Base-by-base conservation (phyloP, 164 flowering plant genomes). In the Taxillus chinensis region DNA sequence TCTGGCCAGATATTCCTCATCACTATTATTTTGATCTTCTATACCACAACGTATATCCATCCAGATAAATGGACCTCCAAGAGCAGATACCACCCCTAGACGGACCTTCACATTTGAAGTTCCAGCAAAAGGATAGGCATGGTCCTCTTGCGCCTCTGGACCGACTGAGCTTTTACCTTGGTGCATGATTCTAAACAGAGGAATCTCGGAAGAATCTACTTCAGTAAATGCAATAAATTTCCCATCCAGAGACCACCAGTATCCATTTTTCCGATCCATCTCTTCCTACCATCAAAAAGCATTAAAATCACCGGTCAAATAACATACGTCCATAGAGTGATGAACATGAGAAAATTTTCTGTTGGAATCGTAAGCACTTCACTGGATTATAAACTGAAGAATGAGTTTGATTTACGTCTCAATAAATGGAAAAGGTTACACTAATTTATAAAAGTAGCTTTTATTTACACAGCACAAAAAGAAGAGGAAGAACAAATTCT, bases 181-280 rank as follows among this genome's bases (percentile, higher is more conserved):
- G 75, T 93, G 97, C 96, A 89, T 85, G 60, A 93, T 93, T 76
- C 91, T 80, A 68, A 69, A 88, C 17, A 77, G 80, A 14, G 97
- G 96, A 70, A 90, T 76, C 53, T 75, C 81, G 57, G 92, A 85
- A 51, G 86, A 82, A 81, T 90, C 95, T 60, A 88, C 97, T 78
- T 82, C 62, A n/a, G 97, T 79, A 59, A 86, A 87, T 61, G 99
- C 99, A 58, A 92, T 83, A 61, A 67, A 85, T 76, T 79, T 90
- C 71, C 96, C 76, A 70, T 90, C 99, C n/a, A 80, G 73, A 45
- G 97, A 93, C 99, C 97, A 93, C 97, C 99, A 93, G 71, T 82
- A 90, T 43, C 99, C 99, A 71, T 78, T 79, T 68, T 88, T 90
- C 42, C 97, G 74, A 61, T 89, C 96, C 96, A 93, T 93, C 71